Evolutionary conservation across 305 asterid genomes (phyloP).

Genomic region (Euphrasia arctica): DNA sequence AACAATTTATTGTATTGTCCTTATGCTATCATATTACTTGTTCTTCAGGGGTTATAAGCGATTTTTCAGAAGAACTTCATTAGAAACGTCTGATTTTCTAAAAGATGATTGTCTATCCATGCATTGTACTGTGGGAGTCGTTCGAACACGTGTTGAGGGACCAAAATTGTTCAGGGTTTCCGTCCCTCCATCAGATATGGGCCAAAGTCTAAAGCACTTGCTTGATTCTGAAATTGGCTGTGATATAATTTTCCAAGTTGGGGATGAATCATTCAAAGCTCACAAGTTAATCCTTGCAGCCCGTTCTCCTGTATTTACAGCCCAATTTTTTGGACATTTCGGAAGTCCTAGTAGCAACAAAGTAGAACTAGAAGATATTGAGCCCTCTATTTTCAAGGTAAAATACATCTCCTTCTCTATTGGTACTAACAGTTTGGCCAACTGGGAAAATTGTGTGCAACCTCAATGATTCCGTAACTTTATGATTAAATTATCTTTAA

Average conservation of each 20-base stretch:
- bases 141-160: slow-evolving; percentile 82
- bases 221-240: slow-evolving; percentile 71
- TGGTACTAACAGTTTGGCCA: slow-evolving; percentile 17
- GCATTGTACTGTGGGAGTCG: slow-evolving; percentile 96
- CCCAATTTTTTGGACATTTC: slow-evolving; percentile 81
- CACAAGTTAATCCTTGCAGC: slow-evolving; percentile 89
- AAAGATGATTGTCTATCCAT: slow-evolving; percentile 85
- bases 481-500: not conserved
- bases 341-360: slow-evolving; percentile 59
- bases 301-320: slow-evolving; percentile 91
- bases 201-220: slow-evolving; percentile 62
- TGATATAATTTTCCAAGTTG: slow-evolving; percentile 71
- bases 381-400: slow-evolving; percentile 85
- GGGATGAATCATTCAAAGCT: slow-evolving; percentile 79
- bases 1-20: not conserved
- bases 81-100: slow-evolving; percentile 86
- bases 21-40: slow-evolving; percentile 24
- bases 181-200: slow-evolving; percentile 84
- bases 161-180: slow-evolving; percentile 54
- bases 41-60: slow-evolving; percentile 89
- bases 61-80: slow-evolving; percentile 65
- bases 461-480: not conserved
- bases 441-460: not conserved
- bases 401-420: slow-evolving; percentile 12
- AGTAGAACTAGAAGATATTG: slow-evolving; percentile 73